Conservation (phyloP, 176 grass and related monocot genomes). For the Hordeum vulgare region MorexV3_pseudomolecules_assembly NC_058518.1:25743309-25743808, state of each 20-base stretch:
- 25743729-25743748: background rate
- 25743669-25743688: background rate
- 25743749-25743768: background rate
- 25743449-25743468: background rate
- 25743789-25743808: no score
- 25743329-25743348: no score
- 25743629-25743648: no score
- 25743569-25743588: background rate
- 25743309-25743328: no score
- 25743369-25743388: no score
- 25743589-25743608: background rate
- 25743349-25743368: no score
- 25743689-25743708: no score
- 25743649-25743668: background rate
- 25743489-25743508: no score
- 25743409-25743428: no score
- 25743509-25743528: background rate
- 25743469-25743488: background rate
- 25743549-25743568: background rate
- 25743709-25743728: background rate
- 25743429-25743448: background rate
- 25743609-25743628: background rate
- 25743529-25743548: background rate
- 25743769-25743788: background rate
- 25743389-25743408: no score